Evolutionary conservation across 2,329 filamentous ascomycete species (phyloP), one percentile per base, ranked within the genome.

Genomic region (Triangularia verruculosa): DNA sequence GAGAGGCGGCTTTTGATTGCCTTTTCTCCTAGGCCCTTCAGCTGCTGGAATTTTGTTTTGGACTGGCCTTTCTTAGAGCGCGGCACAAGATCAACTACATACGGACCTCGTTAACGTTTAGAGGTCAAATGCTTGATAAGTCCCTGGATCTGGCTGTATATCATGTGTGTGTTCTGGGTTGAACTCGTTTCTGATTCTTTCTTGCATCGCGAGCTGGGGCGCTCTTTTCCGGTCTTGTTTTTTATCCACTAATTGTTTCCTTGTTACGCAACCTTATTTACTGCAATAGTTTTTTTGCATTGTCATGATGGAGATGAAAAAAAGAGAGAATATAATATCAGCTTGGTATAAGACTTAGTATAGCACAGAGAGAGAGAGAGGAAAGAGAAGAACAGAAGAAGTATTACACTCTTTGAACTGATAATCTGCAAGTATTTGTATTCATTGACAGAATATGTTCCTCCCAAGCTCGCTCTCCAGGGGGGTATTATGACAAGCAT

Each of bases 181-280:
- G 32, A 27, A 34, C 4, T 32, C 25, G 25, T n/a, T 15, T 51
- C 34, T 24, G 57, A 62, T 62, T 43, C 51, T 58, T 53, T 8
- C 28, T 54, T 57, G 51, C 51, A 53, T 58, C 27, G 55, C 55
- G 55, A 34, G 43, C 43, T 27, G 6, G 15, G 20, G 30, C 30
- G 25, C 39, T 47, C 22, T 60, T 30, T 66, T 66, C 63, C 67
- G 66, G 62, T 69, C 64, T 69, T 59, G 39, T 55, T 28, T 61
- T 64, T 56, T 55, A 25, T 59, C 22, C 43, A 43, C 24, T 39
- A 30, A 27, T 56, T 47, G 28, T 47, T 47, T 47, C 39, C 39
- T 47, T 47, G 39, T 47, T 20, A 47, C n/a, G 39, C 39, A 20
- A n/a, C n/a, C 4, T 64, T 39, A 25, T 61, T 27, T 56, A 32